Percentiles rank a stretch among this genome's conserved stretches.
Evolutionary conservation across 75 land plant species (phyloP).

Genomic region (Larix kaempferi): DNA sequence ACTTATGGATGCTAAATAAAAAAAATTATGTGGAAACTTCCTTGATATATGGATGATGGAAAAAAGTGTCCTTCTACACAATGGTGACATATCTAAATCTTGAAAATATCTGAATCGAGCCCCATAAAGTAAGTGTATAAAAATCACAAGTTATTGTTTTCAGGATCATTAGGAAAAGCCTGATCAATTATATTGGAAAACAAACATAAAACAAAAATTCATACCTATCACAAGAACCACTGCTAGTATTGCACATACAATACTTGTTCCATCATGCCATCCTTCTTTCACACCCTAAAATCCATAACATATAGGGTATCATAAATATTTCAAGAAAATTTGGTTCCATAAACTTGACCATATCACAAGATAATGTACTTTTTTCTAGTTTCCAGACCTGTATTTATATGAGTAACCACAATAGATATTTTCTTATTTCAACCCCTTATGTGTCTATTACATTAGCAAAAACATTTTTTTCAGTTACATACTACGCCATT

Average conservation of each 20-base stretch:
- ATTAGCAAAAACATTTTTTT: too few species aligned
- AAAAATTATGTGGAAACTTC: background rate
- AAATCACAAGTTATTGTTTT: background rate
- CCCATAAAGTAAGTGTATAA: background rate
- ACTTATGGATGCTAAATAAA: constrained; percentile 21
- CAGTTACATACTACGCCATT: too few species aligned
- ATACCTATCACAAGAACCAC: constrained; percentile 31
- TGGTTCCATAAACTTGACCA: background rate
- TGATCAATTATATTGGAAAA: background rate
- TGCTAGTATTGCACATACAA: constrained; percentile 26
- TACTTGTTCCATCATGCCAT: constrained; percentile 45
- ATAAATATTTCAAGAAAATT: background rate
- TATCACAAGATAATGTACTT: too few species aligned
- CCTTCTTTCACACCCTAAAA: constrained; percentile 22
- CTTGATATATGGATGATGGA: background rate
- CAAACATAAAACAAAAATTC: background rate
- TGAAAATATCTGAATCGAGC: background rate
- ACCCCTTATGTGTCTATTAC: too few species aligned
- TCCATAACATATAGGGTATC: background rate
- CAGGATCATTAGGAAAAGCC: background rate
- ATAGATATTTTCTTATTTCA: too few species aligned
- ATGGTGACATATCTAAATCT: background rate
- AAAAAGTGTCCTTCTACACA: background rate
- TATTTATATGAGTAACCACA: too few species aligned
- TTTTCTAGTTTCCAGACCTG: too few species aligned